Percentiles rank a stretch among this genome's conserved stretches.
These are phyloP conservation scores for Eucalyptus tenuipes DNA, from an alignment of 345 rosid species.

Conservation along the genomic window DNA sequence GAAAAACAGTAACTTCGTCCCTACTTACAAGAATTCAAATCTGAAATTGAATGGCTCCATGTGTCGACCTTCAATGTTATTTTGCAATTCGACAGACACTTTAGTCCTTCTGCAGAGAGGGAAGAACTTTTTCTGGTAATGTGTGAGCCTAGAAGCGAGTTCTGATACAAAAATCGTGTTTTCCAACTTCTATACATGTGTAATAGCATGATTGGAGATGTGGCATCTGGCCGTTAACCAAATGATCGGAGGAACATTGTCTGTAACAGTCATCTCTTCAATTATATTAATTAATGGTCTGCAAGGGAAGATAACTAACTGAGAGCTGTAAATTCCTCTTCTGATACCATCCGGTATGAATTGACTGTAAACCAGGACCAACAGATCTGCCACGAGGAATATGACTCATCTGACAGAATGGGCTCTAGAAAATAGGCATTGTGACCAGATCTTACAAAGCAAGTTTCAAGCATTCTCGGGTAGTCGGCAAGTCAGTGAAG, in stretches of 20 bases:
- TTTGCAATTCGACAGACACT: background rate
- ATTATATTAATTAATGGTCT: background rate
- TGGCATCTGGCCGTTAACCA: background rate
- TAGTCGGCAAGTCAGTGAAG: background rate
- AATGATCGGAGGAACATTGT: background rate
- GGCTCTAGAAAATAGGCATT: background rate
- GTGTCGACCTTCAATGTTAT: background rate
- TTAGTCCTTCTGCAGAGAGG: background rate
- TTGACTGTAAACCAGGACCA: background rate
- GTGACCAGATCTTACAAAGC: background rate
- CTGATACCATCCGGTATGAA: background rate
- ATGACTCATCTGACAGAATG: background rate
- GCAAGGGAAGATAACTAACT: background rate
- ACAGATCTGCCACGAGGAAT: background rate
- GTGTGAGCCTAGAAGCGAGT: background rate
- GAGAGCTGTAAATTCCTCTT: background rate
- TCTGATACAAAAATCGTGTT: background rate
- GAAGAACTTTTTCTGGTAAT: background rate
- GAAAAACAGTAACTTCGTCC: background rate
- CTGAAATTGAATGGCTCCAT: background rate
- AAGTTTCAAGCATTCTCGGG: background rate
- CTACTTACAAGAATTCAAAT: background rate
- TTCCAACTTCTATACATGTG: background rate
- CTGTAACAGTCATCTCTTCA: background rate
- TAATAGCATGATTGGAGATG: background rate